Percentiles rank a stretch among this genome's conserved stretches.
These are phyloP conservation scores for Abelmoschus esculentus DNA, from an alignment of 345 rosid species.

Conservation along the genomic window DNA sequence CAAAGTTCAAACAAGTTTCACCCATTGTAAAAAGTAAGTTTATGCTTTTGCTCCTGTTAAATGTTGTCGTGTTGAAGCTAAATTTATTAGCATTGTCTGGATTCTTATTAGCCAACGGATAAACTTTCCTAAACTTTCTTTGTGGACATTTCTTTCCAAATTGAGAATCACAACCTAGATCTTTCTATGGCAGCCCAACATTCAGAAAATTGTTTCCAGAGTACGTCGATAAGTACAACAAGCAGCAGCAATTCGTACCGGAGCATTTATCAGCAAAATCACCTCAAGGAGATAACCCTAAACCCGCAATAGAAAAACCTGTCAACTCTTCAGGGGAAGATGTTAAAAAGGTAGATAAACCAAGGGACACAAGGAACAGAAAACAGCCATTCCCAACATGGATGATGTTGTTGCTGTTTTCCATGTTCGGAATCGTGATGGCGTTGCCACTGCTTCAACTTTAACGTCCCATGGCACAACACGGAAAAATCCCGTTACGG, in stretches of 20 bases:
- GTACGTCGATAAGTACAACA: constrained; percentile 67
- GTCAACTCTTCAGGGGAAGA: constrained; percentile 31
- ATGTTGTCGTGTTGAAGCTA: background rate
- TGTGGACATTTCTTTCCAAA: no score
- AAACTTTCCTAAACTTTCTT: background rate
- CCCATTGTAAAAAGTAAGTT: no score
- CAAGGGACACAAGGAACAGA: constrained; percentile 9
- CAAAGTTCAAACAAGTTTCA: background rate
- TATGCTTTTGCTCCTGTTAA: background rate
- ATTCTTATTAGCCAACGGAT: background rate
- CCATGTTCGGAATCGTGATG: constrained; percentile 88
- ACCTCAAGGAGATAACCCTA: constrained; percentile 32
- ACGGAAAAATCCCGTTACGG: constrained; percentile 6
- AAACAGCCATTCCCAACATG: constrained; percentile 75
- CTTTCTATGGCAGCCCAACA: constrained; percentile 42
- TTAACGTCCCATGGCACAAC: constrained; percentile 18
- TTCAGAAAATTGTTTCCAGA: constrained; percentile 93
- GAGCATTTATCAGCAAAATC: constrained; percentile 34
- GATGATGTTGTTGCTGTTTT: constrained; percentile 76
- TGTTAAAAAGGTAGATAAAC: constrained; percentile 11
- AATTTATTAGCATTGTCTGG: background rate
- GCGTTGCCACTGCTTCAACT: constrained; percentile 93
- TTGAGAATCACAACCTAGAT: no score
- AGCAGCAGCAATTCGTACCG: constrained; percentile 46
- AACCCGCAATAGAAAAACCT: constrained; percentile 25